Evolutionary conservation across 495 filamentous ascomycete genomes (phyloP).

Genomic region (Aspergillus homomorphus): DNA sequence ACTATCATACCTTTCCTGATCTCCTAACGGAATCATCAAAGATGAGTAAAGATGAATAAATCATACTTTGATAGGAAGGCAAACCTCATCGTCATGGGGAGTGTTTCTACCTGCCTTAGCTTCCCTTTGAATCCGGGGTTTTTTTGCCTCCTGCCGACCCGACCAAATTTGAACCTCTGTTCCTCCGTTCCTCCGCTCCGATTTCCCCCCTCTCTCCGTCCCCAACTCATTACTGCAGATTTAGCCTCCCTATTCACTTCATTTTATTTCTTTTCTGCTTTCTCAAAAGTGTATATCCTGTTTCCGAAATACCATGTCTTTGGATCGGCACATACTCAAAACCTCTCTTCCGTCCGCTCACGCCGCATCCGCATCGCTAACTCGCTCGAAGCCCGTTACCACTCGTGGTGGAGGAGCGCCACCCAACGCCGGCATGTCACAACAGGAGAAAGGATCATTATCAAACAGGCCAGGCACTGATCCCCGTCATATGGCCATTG

Average conservation of each 20-base stretch:
- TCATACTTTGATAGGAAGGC: too few species aligned
- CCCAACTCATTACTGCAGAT: too few species aligned
- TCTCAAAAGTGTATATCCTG: not conserved
- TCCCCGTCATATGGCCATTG: slow-evolving; percentile 57
- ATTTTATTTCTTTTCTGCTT: not conserved
- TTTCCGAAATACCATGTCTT: slow-evolving; percentile 10
- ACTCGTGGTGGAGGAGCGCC: slow-evolving; percentile 27
- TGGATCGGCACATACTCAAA: slow-evolving; percentile 56
- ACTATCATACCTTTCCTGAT: not conserved
- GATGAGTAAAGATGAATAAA: too few species aligned
- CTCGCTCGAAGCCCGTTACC: slow-evolving; percentile 15
- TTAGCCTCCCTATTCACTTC: not conserved
- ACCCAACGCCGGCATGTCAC: slow-evolving; percentile 26
- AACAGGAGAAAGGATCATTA: slow-evolving; percentile 33
- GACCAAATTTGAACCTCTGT: slow-evolving; percentile 10
- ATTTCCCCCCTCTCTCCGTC: not conserved
- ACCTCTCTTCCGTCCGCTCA: slow-evolving; percentile 41
- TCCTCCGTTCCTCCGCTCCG: not conserved
- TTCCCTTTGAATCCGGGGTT: slow-evolving; percentile 18
- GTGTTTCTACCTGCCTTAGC: slow-evolving; percentile 1
- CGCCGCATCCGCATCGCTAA: slow-evolving; percentile 34
- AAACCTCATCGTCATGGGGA: not conserved
- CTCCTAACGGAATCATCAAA: not conserved
- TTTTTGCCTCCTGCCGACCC: slow-evolving; percentile 17
- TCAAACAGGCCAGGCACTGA: slow-evolving; percentile 39